These are phyloP conservation scores for Apophysomyces variabilis DNA, from an alignment of 371 early-diverging fungal species.

Conservation along the genomic window DNA sequence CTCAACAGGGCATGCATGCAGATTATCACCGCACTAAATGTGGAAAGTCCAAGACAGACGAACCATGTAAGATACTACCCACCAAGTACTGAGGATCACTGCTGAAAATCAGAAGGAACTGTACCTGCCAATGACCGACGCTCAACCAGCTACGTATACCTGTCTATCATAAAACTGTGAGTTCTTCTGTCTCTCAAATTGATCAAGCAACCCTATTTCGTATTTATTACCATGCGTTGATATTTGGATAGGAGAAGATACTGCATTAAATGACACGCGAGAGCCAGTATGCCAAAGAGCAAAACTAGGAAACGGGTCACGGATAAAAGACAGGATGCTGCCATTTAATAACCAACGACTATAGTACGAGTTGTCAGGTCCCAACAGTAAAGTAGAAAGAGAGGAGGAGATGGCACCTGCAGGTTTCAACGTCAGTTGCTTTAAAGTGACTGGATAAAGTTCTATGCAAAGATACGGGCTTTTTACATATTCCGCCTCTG, in stretches of 20 bases:
- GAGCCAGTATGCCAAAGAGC: not conserved
- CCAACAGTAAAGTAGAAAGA: not conserved
- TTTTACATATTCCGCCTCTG: not conserved
- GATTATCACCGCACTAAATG: not conserved
- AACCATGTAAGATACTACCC: conserved; percentile 5
- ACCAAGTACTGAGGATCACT: not conserved
- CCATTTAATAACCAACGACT: not conserved
- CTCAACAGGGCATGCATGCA: not conserved
- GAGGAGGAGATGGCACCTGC: not conserved
- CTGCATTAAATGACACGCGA: not conserved
- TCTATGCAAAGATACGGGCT: not conserved
- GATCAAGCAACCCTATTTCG: not conserved
- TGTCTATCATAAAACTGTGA: not conserved
- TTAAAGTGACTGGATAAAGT: not conserved
- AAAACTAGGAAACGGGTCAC: not conserved
- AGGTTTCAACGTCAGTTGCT: not conserved
- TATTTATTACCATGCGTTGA: not conserved
- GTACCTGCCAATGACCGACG: conserved; percentile 5
- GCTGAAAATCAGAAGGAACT: not conserved
- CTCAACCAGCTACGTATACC: conserved; percentile 1
- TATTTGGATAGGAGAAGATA: not conserved
- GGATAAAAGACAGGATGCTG: not conserved
- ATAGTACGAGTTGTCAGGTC: not conserved
- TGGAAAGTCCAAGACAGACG: conserved; percentile 4
- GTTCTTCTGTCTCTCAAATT: not conserved